Evolutionary conservation across 192 early-diverging fungal species (phyloP).

Genomic region (Gigaspora rosea): DNA sequence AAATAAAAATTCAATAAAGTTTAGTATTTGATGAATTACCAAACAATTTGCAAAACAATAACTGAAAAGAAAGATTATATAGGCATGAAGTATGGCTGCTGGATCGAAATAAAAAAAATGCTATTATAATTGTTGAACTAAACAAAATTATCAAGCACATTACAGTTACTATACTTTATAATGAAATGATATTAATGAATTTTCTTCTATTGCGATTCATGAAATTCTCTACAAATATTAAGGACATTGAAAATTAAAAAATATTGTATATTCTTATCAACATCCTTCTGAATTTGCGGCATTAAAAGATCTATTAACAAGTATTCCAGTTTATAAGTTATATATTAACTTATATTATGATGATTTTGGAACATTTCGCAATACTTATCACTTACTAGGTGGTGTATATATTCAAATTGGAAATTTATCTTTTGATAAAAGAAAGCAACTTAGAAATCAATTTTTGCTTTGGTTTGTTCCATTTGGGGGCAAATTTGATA

Average conservation of each 20-base stretch:
- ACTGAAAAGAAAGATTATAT: not conserved
- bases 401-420: conserved; percentile 2
- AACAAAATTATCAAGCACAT: not conserved
- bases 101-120: not conserved
- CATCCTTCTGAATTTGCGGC: not conserved
- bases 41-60: not conserved
- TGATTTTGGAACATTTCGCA: not conserved
- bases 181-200: not conserved
- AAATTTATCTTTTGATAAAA: not conserved
- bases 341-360: not conserved
- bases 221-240: not conserved
- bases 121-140: not conserved
- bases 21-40: not conserved
- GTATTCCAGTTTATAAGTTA: not conserved
- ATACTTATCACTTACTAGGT: not conserved
- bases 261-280: not conserved
- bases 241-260: not conserved
- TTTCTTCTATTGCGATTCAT: not conserved
- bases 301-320: not conserved
- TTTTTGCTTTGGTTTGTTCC: not conserved
- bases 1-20: not conserved
- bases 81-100: not conserved
- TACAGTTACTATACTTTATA: not conserved
- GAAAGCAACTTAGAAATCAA: not conserved
- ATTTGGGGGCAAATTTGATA: not conserved